phyloP scores from a whole-genome alignment of 148 eudicot species.

The Chenopodium quinoa region DNA sequence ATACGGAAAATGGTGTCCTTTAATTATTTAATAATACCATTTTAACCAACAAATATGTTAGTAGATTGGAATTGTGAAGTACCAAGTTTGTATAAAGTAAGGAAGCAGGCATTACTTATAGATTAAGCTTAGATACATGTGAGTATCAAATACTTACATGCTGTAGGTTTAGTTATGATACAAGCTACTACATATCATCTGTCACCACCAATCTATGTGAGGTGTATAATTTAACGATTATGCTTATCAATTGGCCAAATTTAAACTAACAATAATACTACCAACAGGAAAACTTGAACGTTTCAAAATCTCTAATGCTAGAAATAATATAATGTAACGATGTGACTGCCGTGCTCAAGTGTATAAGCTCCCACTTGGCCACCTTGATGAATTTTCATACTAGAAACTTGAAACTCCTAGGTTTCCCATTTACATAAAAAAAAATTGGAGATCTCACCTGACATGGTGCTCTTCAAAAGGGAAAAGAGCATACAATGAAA shows the following conservation, averaged over 20 bases:
- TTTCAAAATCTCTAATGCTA: background rate
- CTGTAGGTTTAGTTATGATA: background rate
- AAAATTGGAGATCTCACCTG: constrained; percentile 12
- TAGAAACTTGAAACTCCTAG: background rate
- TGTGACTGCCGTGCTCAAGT: background rate
- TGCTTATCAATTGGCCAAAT: background rate
- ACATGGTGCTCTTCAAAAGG: background rate
- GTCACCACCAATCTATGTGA: background rate
- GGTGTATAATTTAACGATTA: background rate
- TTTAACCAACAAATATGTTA: too few relatives aligned
- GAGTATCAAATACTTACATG: background rate
- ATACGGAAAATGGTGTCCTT: too few relatives aligned
- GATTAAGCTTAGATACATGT: too few relatives aligned
- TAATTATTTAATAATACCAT: too few relatives aligned
- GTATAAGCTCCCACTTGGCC: background rate
- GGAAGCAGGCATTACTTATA: too few relatives aligned
- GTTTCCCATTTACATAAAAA: background rate
- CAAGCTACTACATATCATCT: background rate
- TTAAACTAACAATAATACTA: background rate
- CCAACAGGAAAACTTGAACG: background rate
- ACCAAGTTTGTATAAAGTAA: too few relatives aligned
- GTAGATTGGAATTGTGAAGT: too few relatives aligned
- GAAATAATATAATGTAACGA: background rate
- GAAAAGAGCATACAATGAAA: background rate
- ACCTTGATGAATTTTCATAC: background rate